Base-by-base conservation (phyloP, 768 basidiomycete genomes). In the Lentinula edodes region DNA sequence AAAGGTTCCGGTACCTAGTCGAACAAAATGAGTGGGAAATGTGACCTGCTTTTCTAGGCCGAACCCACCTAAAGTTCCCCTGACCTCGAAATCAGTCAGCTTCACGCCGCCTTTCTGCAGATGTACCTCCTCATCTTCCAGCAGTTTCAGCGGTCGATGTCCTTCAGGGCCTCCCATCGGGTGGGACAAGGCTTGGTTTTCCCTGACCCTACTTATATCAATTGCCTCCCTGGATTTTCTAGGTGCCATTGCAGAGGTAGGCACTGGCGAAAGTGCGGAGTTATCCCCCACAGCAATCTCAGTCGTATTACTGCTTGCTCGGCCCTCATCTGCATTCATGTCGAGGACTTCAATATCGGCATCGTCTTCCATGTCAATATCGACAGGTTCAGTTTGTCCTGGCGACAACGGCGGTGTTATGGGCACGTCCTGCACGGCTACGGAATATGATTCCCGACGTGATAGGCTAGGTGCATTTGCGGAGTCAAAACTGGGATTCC, bases 1-100 rank as follows among this genome's bases (percentile, higher is more conserved):
- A 74, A 99, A 99, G 0, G 97, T 99, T 2, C 97, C 97, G 0
- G 96, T 96, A 32, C 97, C 96, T 93, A 63, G 46, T 62, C 23
- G 53, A 63, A 51, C 53, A 52, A 10, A 63, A 38, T 61, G 38
- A 56, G 41, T 6, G 28, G 2, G 1, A 32, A 23, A 20, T 18
- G 8, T 41, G 5, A n/a, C 10, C 58, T 48, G n/a, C 36, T 62
- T 34, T 55, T 32, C 35, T 36, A 60, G 18, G 52, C 13, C 7
- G 1, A 20, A 72, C 81, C 58, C 66, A 90, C 90, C 90, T 58
- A 92, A 70, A 4, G 90, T 87, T 12, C 90, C 89, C 67, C 86
- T 83, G 58, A 92, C 87, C 71, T 93, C 89, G 65, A 93, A 93
- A 70, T 91, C 90, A 5, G 86, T 86, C 56, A 93, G 72, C 63